Evolutionary conservation across 2,329 filamentous ascomycete genomes (phyloP), one percentile per base, ranked within the genome.

Genomic region (Verticillium nubilum): DNA sequence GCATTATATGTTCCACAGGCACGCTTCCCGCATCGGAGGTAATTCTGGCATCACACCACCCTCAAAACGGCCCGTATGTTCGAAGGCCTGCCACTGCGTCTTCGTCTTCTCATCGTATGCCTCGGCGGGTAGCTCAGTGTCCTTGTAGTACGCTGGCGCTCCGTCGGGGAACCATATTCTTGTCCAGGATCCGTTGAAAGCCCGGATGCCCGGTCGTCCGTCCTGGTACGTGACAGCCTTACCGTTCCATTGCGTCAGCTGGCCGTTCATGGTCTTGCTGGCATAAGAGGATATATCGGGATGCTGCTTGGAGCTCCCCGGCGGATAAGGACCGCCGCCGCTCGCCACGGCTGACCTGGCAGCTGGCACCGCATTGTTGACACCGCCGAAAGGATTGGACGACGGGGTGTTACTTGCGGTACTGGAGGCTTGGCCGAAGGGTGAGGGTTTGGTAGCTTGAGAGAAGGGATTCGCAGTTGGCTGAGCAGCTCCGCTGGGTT

Each of bases 11-110:
- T 91, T 85, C 83, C 89, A 94, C 28, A 77, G 73, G 64, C 86
- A 87, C 79, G 87, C 94, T 68, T 94, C 91, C 62, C 86, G 80
- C 73, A 87, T 87, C 0, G 93, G 93, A 23, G 93, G 91, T 53
- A 92, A 76, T 66, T 89, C 81, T 0, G 93, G 93, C 76, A 97
- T 89, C 6, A 86, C 67, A 0, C 87, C 88, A 35, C 86, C 85
- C 50, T 83, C 80, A 71, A 96, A 97, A 31, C 71, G 73, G 0
- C 91, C 91, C 23, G 83, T 84, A 63, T 85, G 78, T 53, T 81
- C 77, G 69, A 92, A 86, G 52, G 81, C 78, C 60, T 78, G 76
- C 75, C 93, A 96, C 53, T 85, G 81, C 37, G 78, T 79, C 67
- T 84, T 84, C 23, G 84, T 81, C 60, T 80, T 81, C 2, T 86